Base-by-base conservation (phyloP, 1,284 basidiomycete species). In the Irpex lacteus region DNA sequence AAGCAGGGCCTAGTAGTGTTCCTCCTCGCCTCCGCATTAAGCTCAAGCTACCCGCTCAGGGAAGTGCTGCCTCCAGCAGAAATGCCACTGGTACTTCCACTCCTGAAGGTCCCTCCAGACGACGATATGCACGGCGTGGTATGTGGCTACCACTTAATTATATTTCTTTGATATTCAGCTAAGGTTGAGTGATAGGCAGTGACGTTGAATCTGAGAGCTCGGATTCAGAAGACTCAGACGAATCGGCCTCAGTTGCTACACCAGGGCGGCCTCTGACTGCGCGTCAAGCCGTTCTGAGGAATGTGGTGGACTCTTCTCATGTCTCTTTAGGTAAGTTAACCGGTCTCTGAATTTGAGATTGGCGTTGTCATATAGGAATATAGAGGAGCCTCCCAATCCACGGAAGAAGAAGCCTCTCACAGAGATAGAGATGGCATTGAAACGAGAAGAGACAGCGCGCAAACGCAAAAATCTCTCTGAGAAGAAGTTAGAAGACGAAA, bases 401-500 rank as follows among this genome's bases (percentile, higher is more conserved):
- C 79, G 85, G 26, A 91, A 90, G 73, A 94, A 94, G 76, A 89
- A 91, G 69, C 83, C 87, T 9, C 80, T 95, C 4, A 95, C 93
- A 15, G 93, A 95, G 70, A 86, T 88, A 0, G 95, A 96, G 75
- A 80, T 94, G 1, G 89, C 91, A 0, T 80, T 96, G 15, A 85
- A 90, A 58, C 82, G 92, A 36, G 93, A 95, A 73, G 95, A 97
- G 77, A 94, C 89, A 0, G 93, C 94, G 0, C 82, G 94, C 37
- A 92, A 95, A 73, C 82, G 95, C 55, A 92, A 89, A 71, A 92
- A 96, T 69, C 81, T 96, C 65, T 89, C 86, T 18, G 95, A 96
- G 76, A 95, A 96, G 81, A 94, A 92, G 75, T 81, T 95, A 19
- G 93, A 96, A 73, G 95, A 97, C 70, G 95, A 97, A 75, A 63